Percentiles rank a stretch among this genome's conserved stretches.
phyloP scores from a whole-genome alignment of 2,329 filamentous ascomycete species.

The Ceratocystis albifundus region DNA sequence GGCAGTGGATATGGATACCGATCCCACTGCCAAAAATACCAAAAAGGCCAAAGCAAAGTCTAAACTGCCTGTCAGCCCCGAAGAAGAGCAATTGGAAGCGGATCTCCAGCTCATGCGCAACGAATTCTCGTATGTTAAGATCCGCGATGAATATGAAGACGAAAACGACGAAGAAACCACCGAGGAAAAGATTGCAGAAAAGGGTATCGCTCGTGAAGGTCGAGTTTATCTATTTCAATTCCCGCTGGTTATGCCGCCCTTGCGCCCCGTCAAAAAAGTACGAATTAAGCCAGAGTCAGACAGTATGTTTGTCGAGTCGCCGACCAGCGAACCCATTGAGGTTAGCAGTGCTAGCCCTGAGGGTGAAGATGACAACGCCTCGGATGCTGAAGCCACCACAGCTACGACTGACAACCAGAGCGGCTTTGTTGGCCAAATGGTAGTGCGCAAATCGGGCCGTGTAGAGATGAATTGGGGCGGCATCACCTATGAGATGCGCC shows the following conservation, averaged over 20 bases:
- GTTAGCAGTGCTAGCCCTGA: slow-evolving; percentile 27
- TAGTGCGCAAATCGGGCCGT: slow-evolving; percentile 50
- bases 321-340: slow-evolving; percentile 22
- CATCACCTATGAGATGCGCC: slow-evolving; percentile 40
- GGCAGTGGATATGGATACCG: slow-evolving; percentile 26
- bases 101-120: slow-evolving; percentile 35
- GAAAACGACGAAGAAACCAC: slow-evolving; percentile 23
- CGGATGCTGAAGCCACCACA: slow-evolving; percentile 27
- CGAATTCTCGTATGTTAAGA: slow-evolving; percentile 29
- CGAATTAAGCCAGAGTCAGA: slow-evolving; percentile 23
- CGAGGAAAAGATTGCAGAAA: slow-evolving; percentile 22
- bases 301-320: slow-evolving; percentile 9
- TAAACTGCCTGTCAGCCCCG: slow-evolving; percentile 22
- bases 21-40: slow-evolving; percentile 26
- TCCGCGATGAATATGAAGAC: slow-evolving; percentile 12
- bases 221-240: slow-evolving; percentile 54
- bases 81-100: slow-evolving; percentile 30
- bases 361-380: slow-evolving; percentile 27
- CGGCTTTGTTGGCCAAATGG: slow-evolving; percentile 49
- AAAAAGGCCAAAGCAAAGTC: slow-evolving; percentile 21
- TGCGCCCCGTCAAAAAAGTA: slow-evolving; percentile 29
- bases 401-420: slow-evolving; percentile 38
- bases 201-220: slow-evolving; percentile 34
- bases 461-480: slow-evolving; percentile 54
- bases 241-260: slow-evolving; percentile 48